These are phyloP conservation scores for Penicillium paneum DNA, from an alignment of 2,329 filamentous ascomycete species.

Conservation along the genomic window DNA sequence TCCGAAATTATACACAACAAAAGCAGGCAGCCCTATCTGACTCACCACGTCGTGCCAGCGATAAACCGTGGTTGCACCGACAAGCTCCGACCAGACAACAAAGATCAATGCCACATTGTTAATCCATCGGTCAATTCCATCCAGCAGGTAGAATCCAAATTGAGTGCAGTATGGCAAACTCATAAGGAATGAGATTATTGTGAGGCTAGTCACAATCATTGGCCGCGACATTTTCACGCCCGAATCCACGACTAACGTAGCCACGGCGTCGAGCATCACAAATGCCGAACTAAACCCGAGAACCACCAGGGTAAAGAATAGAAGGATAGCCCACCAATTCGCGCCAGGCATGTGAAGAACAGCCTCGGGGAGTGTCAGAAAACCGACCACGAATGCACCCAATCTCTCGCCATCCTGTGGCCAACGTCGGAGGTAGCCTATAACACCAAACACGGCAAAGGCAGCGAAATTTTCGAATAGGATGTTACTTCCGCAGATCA, in stretches of 20 bases:
- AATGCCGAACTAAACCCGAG: slow-evolving; percentile 59
- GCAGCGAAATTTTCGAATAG: slow-evolving; percentile 55
- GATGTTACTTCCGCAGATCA: slow-evolving; percentile 56
- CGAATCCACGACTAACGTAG: slow-evolving; percentile 54
- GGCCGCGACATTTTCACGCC: slow-evolving; percentile 49
- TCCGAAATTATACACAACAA: slow-evolving; percentile 51
- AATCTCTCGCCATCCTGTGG: slow-evolving; percentile 41
- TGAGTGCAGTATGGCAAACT: slow-evolving; percentile 57
- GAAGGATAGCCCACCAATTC: slow-evolving; percentile 57
- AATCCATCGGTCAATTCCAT: slow-evolving; percentile 56
- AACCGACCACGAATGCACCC: slow-evolving; percentile 57
- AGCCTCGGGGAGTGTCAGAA: slow-evolving; percentile 57
- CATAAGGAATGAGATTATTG: slow-evolving; percentile 52
- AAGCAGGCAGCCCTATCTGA: slow-evolving; percentile 50
- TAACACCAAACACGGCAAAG: slow-evolving; percentile 55
- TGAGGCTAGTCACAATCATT: slow-evolving; percentile 50
- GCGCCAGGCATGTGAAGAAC: slow-evolving; percentile 56
- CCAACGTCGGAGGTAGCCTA: slow-evolving; percentile 49
- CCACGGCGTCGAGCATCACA: slow-evolving; percentile 57
- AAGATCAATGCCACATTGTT: slow-evolving; percentile 58
- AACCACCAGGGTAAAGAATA: slow-evolving; percentile 59
- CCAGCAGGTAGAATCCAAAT: slow-evolving; percentile 56
- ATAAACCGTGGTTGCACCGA: slow-evolving; percentile 54
- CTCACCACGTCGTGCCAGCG: slow-evolving; percentile 54
- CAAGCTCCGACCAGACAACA: slow-evolving; percentile 56